Conservation (phyloP, 2,329 filamentous ascomycete genomes). For the Botrytis fabae region DNA sequence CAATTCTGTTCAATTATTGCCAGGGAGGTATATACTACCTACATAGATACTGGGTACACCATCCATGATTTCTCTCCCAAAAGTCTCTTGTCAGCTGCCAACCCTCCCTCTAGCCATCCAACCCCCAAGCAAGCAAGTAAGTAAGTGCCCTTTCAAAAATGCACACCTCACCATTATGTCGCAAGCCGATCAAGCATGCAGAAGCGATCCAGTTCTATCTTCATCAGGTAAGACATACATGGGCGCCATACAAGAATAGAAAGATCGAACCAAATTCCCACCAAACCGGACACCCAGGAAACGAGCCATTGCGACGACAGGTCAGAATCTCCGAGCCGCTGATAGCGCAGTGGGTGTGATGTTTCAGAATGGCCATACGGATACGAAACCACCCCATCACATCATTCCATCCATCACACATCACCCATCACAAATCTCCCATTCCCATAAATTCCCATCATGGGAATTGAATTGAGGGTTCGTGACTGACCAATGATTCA, state of each 20-base stretch:
- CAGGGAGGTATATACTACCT: neutral
- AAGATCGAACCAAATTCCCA: neutral
- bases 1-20: neutral
- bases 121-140: neutral
- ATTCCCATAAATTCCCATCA: neutral
- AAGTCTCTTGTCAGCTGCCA: neutral
- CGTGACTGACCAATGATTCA: slow-evolving; percentile 3
- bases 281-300: neutral
- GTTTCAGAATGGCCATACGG: slow-evolving; percentile 1
- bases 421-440: neutral
- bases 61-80: neutral
- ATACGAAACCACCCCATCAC: neutral
- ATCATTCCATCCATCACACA: neutral
- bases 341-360: slow-evolving; percentile 3
- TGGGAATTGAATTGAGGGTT: neutral
- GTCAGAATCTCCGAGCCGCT: slow-evolving; percentile 9
- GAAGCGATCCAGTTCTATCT: neutral
- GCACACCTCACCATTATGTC: neutral
- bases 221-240: neutral
- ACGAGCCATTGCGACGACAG: neutral
- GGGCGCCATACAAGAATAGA: neutral
- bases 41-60: neutral
- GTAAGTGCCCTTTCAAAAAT: neutral
- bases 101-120: neutral
- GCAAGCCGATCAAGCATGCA: slow-evolving; percentile 1